Evolutionary conservation across 2,329 filamentous ascomycete species (phyloP).

Genomic region (Ascochyta fabae): DNA sequence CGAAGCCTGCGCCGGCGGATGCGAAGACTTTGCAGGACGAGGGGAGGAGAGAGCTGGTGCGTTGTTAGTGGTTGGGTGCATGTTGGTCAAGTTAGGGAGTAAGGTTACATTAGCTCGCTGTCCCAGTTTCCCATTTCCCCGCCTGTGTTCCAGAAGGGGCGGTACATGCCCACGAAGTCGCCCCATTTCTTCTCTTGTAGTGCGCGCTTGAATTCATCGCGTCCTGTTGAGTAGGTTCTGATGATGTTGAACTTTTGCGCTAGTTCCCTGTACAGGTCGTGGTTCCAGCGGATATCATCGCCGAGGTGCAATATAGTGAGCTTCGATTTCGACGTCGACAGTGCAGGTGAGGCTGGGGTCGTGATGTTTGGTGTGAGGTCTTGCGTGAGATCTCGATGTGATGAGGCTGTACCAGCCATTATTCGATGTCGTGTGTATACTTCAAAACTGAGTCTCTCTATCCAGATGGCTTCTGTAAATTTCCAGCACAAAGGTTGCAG

Average conservation of each 20-base stretch:
- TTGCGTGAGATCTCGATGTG: not conserved
- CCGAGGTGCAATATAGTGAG: conserved; percentile 53
- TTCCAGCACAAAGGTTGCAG: too few species aligned
- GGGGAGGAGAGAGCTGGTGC: conserved; percentile 51
- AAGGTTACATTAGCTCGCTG: conserved; percentile 58
- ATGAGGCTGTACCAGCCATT: not conserved
- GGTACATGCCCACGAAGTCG: conserved; percentile 57
- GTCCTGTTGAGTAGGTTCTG: conserved; percentile 47
- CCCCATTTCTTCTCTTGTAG: conserved; percentile 50
- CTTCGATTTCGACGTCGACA: not conserved
- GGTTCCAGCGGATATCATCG: conserved; percentile 55
- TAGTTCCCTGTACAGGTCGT: conserved; percentile 50
- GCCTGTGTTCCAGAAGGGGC: conserved; percentile 69
- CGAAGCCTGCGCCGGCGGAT: conserved; percentile 67
- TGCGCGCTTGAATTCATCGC: conserved; percentile 51
- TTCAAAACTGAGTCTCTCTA: too few species aligned
- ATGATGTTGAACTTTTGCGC: conserved; percentile 48
- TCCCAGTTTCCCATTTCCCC: conserved; percentile 72
- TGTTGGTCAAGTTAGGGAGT: not conserved
- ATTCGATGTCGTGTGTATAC: too few species aligned
- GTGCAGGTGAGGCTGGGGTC: not conserved
- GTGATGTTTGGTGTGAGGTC: not conserved
- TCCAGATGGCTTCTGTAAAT: too few species aligned
- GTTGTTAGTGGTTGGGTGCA: not conserved
- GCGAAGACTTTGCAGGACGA: conserved; percentile 63